Evolutionary conservation across 140 eudicot species (phyloP).

Genomic region (Cichorium intybus): DNA sequence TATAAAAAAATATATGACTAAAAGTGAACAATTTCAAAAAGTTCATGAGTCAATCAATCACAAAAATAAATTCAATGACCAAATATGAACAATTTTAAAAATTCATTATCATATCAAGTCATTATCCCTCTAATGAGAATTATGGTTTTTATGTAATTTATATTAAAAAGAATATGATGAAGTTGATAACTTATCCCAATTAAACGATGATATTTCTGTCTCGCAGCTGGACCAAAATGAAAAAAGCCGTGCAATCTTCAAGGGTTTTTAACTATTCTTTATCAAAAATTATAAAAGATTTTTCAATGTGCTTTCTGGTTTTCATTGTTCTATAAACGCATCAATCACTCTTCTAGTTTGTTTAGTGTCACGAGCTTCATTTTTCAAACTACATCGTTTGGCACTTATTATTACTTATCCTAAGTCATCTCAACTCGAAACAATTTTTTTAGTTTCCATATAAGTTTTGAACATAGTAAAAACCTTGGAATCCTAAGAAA

Average conservation of each 20-base stretch:
- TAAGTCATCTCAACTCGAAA: not conserved
- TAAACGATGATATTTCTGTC: too few species aligned
- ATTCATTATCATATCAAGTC: too few species aligned
- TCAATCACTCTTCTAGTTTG: not conserved
- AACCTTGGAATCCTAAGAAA: not conserved
- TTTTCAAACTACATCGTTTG: not conserved
- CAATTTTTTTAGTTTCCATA: not conserved
- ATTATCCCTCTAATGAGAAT: too few species aligned
- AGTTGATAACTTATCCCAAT: not conserved
- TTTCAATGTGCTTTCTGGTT: not conserved
- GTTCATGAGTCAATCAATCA: too few species aligned
- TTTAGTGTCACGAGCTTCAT: not conserved
- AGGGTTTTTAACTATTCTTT: not conserved
- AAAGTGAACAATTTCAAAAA: too few species aligned
- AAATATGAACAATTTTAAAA: too few species aligned
- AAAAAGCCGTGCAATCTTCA: too few species aligned
- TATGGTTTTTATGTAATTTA: not conserved
- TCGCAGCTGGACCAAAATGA: too few species aligned
- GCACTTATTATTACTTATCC: not conserved
- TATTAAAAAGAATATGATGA: too few species aligned
- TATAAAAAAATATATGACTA: too few species aligned
- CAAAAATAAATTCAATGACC: too few species aligned
- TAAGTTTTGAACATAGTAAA: not conserved
- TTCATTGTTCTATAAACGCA: not conserved
- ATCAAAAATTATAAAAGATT: not conserved